These are phyloP conservation scores for Boeremia lycopersici DNA, from an alignment of 2,329 filamentous ascomycete genomes.

Conservation along the genomic window DNA sequence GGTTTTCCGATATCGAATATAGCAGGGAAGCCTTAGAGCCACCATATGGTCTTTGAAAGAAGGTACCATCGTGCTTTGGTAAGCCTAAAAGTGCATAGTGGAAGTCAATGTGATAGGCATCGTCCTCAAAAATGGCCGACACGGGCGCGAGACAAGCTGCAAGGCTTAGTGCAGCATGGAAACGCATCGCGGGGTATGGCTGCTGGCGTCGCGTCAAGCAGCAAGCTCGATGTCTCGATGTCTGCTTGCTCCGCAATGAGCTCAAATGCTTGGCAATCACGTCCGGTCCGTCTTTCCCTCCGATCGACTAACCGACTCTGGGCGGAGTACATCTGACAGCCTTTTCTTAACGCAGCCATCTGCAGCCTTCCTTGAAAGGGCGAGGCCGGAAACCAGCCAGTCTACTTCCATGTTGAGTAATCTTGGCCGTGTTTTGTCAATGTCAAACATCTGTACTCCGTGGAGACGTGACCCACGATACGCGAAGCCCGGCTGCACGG, in stretches of 20 bases:
- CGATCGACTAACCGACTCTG: neutral
- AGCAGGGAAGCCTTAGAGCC: conserved; percentile 86
- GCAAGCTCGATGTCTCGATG: conserved; percentile 9
- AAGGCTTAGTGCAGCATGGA: conserved; percentile 43
- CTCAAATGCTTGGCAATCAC: conserved; percentile 4
- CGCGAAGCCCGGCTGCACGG: conserved; percentile 2
- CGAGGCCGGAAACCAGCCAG: neutral
- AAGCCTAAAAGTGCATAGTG: conserved; percentile 87
- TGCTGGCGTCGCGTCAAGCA: conserved; percentile 6
- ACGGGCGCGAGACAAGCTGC: conserved; percentile 57
- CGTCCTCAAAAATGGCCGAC: conserved; percentile 81
- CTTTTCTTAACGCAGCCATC: neutral
- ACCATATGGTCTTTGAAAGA: conserved; percentile 87
- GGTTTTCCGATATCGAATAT: conserved; percentile 86
- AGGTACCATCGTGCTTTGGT: conserved; percentile 81
- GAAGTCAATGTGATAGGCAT: conserved; percentile 90
- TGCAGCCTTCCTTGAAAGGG: neutral
- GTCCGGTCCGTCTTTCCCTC: neutral
- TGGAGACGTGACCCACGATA: conserved; percentile 4
- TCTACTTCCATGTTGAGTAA: neutral
- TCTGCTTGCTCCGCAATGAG: conserved; percentile 11
- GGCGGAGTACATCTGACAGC: neutral
- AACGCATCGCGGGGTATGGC: conserved; percentile 42
- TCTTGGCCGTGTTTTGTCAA: neutral
- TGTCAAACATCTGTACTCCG: neutral